Base-by-base conservation (phyloP, 345 rosid species). In the Eutrema yunnanense region DNA sequence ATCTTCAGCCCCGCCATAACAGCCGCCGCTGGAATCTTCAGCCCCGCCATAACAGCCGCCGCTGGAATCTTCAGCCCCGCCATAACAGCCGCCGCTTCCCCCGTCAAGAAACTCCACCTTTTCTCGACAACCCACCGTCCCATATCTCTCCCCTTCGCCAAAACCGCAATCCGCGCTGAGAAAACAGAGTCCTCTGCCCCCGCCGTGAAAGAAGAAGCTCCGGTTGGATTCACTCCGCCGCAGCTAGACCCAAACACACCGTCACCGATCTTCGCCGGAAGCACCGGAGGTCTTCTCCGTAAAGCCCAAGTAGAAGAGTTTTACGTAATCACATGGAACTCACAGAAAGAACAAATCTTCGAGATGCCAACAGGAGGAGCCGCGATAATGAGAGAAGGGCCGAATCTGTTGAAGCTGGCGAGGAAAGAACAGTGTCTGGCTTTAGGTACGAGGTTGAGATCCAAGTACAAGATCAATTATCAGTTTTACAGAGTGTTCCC, bases 301-400 rank as follows among this genome's bases (percentile, higher is more conserved):
- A 92, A 89, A 74, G 97, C 97, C n/a, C 96, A 78, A 51, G 95
- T 92, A 0, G 96, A 90, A 74, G 96, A 92, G 30, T 92, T 92
- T 78, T 92, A 92, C 32, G 98, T 90, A 8, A 92, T 90, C 22
- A 16, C 16, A 16, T 16, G 98, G 98, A 90, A 85, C 1, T 92
- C 96, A 14, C 95, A 92, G 0, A 89, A 88, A 65, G 96, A 92
- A 72, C 98, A 92, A 68, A 83, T 92, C 73, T 90, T 92, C 51
- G 96, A 90, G 84, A 92, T 92, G 98, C 92, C 94, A 0, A 92
- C 96, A 0, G 96, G 95, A 4, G 98, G 98, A 0, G 98, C 96
- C 0, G 94, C 98, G 14, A 92, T 86, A 43, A 92, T 92, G 98
- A 89, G 98, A 53, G 75, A 89, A 81, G 98, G 98, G 6, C 90